phyloP scores from a whole-genome alignment of 768 basidiomycete genomes.

The Cystobasidium ongulense region DNA sequence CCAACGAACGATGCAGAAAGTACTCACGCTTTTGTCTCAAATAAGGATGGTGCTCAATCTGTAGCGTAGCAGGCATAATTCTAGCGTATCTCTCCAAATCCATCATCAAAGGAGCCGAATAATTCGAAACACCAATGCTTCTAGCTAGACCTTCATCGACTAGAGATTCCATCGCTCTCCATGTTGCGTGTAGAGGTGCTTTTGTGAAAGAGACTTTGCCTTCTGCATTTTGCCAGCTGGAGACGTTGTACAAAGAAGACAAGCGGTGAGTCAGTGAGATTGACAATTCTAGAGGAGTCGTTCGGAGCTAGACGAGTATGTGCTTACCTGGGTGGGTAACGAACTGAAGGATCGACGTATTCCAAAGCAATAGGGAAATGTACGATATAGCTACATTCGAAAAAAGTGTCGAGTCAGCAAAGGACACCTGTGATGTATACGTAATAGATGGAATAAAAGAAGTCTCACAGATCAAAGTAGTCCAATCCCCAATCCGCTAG shows the following conservation, averaged over 20 bases:
- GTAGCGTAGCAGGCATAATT: constrained; percentile 54
- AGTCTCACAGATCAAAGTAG: constrained; percentile 46
- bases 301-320: no score
- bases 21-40: constrained; percentile 51
- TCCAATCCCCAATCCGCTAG: constrained; percentile 74
- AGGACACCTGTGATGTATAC: neutral
- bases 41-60: constrained; percentile 51
- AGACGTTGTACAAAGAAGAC: no score
- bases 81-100: constrained; percentile 74
- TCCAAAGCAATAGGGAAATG: constrained; percentile 78
- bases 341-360: constrained; percentile 61
- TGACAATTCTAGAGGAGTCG: no score
- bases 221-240: constrained; percentile 4
- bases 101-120: constrained; percentile 60
- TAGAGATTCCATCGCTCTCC: constrained; percentile 70
- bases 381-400: constrained; percentile 45
- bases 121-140: constrained; percentile 79
- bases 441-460: neutral
- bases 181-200: constrained; percentile 70
- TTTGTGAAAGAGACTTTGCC: constrained; percentile 49
- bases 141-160: constrained; percentile 62
- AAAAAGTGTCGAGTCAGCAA: neutral
- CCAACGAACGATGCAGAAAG: neutral
- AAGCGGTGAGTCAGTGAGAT: no score
- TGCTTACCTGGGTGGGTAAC: constrained; percentile 67